Evolutionary conservation across 768 basidiomycete species (phyloP), one percentile per base, ranked within the genome.

Genomic region (Russula ochroleuca): DNA sequence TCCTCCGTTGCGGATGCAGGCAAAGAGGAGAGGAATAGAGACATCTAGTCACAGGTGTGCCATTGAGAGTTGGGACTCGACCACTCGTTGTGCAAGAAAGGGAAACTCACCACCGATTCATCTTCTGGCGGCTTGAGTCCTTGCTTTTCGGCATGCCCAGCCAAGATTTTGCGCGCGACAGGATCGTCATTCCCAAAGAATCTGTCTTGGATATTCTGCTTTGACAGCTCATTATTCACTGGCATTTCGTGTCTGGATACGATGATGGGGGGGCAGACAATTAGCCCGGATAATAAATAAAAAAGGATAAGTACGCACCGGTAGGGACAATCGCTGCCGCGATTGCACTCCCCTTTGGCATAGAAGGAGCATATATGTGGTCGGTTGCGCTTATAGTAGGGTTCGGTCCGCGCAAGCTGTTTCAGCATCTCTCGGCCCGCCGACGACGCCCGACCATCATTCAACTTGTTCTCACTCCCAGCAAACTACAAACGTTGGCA

Each of bases 401-500:
- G 97, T 70, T 98, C 96, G 35, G 91, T 92, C 68, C 96, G 84
- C 25, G 97, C 97, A 13, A 99, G 78, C 67, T 90, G 85, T 76
- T 98, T 98, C 59, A 99, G 78, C 92, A 98, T 95, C 71, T 99
- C 97, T 74, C 95, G 94, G 28, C 93, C 94, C 4, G 91, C 92
- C 23, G 88, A 85, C 28, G 81, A 82, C 9, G 91, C 81, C 25
- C 83, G 80, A 38, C 79, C 79, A 8, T 86, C 79, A 57, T 81
- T 84, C 61, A 88, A 73, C 41, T 83, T 79, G 21, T 88, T 86
- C 70, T 85, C 85, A 71, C 85, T 78, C 21, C 88, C 88, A 19
- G 83, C 83, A 72, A 94, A 80, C 89, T 93, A 4, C 8, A 23
- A 35, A n/a, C n/a, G n/a, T n/a, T n/a, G n/a, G n/a, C n/a, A n/a